phyloP scores from a whole-genome alignment of 139 green algal genomes.

The Yamagishiella unicocca region DNA sequence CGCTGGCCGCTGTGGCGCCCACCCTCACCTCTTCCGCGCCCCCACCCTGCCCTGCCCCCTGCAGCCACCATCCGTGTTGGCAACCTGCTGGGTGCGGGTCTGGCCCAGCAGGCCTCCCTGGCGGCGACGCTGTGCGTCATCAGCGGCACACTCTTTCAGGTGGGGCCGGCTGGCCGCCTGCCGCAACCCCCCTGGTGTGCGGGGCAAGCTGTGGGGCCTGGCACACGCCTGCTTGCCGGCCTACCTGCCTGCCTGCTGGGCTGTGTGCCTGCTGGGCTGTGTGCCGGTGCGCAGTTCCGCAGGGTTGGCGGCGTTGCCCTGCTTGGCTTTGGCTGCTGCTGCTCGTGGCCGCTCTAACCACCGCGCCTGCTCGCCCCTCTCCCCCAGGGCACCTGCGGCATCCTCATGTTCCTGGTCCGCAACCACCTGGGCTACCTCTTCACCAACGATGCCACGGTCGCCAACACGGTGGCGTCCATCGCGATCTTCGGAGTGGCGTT shows the following conservation, averaged over 20 bases:
- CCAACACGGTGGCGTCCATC: constrained; percentile 11
- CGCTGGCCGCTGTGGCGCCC: too few relatives aligned
- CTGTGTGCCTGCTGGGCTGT: neutral
- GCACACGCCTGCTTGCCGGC: neutral
- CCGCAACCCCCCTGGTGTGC: too few relatives aligned
- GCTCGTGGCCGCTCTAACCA: too few relatives aligned
- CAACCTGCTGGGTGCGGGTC: constrained; percentile 63
- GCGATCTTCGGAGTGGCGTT: constrained; percentile 43
- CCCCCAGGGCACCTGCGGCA: constrained; percentile 27
- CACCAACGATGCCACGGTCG: constrained; percentile 30
- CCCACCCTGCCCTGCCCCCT: neutral
- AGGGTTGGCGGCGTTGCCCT: too few relatives aligned
- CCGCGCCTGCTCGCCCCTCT: neutral
- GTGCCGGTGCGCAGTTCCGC: too few relatives aligned
- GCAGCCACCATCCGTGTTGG: constrained; percentile 70
- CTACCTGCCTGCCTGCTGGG: neutral
- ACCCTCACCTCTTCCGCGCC: too few relatives aligned
- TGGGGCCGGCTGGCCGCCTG: neutral
- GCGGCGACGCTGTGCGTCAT: constrained; percentile 46
- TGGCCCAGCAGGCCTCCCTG: constrained; percentile 22
- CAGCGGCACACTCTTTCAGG: constrained; percentile 37
- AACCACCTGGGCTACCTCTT: constrained; percentile 48
- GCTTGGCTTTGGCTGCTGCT: too few relatives aligned
- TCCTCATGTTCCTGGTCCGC: constrained; percentile 23
- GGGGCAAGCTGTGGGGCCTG: neutral